Evolutionary conservation across 2,329 filamentous ascomycete genomes (phyloP).

Genomic region (Escovopsis sp.): DNA sequence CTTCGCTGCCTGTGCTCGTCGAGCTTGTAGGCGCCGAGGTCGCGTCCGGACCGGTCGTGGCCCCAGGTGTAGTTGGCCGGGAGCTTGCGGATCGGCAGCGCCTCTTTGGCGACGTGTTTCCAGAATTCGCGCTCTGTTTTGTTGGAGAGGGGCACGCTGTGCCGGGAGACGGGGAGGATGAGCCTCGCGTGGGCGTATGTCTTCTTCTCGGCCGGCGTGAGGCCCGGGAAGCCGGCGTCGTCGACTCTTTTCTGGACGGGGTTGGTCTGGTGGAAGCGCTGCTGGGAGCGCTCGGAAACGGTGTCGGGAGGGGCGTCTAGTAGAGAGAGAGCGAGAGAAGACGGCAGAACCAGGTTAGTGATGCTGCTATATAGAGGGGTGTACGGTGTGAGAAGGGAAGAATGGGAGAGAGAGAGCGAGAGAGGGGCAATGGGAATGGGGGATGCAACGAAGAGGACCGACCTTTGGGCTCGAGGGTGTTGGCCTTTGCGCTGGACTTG

Average conservation of each 20-base stretch:
- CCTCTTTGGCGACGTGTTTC: slow-evolving; percentile 39
- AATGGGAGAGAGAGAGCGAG: background rate
- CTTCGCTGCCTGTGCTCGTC: slow-evolving; percentile 30
- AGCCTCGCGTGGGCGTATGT: slow-evolving; percentile 33
- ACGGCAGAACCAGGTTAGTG: too few species aligned
- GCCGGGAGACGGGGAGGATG: slow-evolving; percentile 26
- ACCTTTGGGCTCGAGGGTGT: slow-evolving; percentile 12
- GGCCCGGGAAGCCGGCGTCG: slow-evolving; percentile 28
- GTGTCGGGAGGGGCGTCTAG: slow-evolving; percentile 26
- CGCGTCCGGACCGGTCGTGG: slow-evolving; percentile 32
- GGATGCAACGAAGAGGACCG: background rate
- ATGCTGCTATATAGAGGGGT: background rate
- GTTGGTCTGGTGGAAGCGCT: slow-evolving; percentile 35
- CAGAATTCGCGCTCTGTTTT: slow-evolving; percentile 43
- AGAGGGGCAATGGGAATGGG: background rate
- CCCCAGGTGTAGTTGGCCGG: slow-evolving; percentile 32
- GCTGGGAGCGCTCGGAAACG: slow-evolving; percentile 31
- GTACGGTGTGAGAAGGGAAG: background rate
- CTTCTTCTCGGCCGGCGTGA: slow-evolving; percentile 33
- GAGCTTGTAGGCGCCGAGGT: slow-evolving; percentile 32
- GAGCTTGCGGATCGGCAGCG: slow-evolving; percentile 32
- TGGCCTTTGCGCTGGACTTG: slow-evolving; percentile 10
- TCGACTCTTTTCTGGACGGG: slow-evolving; percentile 31
- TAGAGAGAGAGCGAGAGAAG: slow-evolving; percentile 6
- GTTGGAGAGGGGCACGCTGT: slow-evolving; percentile 20